Evolutionary conservation across 331 rosid species (phyloP), one percentile per base, ranked within the genome.

Genomic region (Cydonia oblonga): DNA sequence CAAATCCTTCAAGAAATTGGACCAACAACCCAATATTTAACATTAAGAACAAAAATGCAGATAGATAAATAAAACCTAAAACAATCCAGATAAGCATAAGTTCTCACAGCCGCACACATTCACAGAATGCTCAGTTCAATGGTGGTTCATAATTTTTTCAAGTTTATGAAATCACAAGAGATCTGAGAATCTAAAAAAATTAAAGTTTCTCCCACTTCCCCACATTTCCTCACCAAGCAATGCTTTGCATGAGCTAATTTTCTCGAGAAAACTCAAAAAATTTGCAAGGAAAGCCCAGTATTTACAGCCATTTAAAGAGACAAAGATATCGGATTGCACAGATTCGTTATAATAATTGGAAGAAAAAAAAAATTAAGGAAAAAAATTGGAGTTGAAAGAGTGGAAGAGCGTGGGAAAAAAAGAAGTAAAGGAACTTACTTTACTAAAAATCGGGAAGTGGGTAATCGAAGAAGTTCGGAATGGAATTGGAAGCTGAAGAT

Each of bases 381-480:
- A 19, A 42, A 25, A 19, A 14, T 60, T 57, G 75, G 64, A 58
- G 29, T 68, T 16, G 46, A 20, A 14, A 71, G 66, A 35, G 20
- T 16, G 53, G 42, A 12, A 32, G 32, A 72, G 28, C 7, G 18
- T 19, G 49, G 4, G 7, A 7, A 15, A 19, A 63, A 19, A 26
- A 25, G 14, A 25, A 28, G 29, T 26, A 60, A 60, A 64, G 62
- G 7, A 51, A 23, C 77, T 74, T 52, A 74, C 77, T 74, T 32
- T 18, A 53, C 6, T 23, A 19, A 65, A 51, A 64, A 16, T 51
- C 33, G 13, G 63, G 52, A 16, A 49, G 14, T 53, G 12, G 3
- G 19, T 25, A n/a, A 30, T 71, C 67, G 12, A 29, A 71, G 67
- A 3, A 26, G 29, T 1, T n/a, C 32, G n/a, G 51, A 61, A 28